phyloP scores from a whole-genome alignment of 345 rosid genomes.

The Eucalyptus sp. region DNA sequence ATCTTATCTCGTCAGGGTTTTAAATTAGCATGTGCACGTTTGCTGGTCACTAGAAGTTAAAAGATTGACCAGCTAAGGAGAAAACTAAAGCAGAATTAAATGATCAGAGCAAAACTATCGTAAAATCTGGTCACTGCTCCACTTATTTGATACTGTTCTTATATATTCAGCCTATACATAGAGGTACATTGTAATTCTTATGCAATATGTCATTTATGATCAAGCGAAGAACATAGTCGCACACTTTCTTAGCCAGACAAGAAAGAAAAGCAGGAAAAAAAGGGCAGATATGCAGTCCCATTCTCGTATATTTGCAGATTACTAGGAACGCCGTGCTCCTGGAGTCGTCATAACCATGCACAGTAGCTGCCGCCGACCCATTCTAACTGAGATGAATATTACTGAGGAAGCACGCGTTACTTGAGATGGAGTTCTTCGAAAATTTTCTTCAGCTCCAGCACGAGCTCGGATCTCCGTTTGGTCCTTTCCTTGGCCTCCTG shows the following conservation, averaged over 20 bases:
- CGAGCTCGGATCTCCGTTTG: conserved; percentile 40
- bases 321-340: background rate
- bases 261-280: no score
- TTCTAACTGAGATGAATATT: conserved; percentile 10
- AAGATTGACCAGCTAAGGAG: background rate
- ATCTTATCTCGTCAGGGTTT: background rate
- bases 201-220: no score
- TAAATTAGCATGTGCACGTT: background rate
- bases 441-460: conserved; percentile 38
- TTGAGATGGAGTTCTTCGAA: conserved; percentile 43
- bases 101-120: background rate
- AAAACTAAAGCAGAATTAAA: no score
- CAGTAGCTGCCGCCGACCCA: background rate
- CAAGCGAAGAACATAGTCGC: no score
- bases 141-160: background rate
- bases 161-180: background rate
- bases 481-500: conserved; percentile 39
- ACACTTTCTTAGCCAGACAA: no score
- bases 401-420: conserved; percentile 13
- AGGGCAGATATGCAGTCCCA: no score
- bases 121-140: background rate
- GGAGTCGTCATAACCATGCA: background rate
- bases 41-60: background rate
- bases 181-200: no score
- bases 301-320: no score